phyloP scores from a whole-genome alignment of 768 basidiomycete species.

The Amanita rubescens region DNA sequence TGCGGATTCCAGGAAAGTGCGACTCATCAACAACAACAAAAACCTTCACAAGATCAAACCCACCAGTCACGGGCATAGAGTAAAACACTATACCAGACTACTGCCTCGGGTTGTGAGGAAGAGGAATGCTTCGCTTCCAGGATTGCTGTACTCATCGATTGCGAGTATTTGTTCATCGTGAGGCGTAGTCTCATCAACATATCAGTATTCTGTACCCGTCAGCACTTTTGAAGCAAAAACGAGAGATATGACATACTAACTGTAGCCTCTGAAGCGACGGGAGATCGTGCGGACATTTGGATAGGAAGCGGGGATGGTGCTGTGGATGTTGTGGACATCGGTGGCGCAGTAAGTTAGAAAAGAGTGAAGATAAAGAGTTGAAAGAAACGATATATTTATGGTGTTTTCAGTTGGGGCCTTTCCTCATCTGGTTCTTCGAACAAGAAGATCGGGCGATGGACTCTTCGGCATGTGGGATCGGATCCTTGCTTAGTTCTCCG shows the following conservation, averaged over 20 bases:
- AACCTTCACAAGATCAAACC: slow-evolving; percentile 12
- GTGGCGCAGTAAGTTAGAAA: no score
- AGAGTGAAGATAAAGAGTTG: no score
- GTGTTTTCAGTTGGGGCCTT: no score
- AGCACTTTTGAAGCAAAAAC: slow-evolving; percentile 4
- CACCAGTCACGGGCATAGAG: slow-evolving; percentile 96
- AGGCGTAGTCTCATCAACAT: slow-evolving; percentile 92
- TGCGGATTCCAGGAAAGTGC: slow-evolving; percentile 77
- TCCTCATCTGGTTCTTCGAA: no score
- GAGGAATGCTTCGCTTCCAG: slow-evolving; percentile 90
- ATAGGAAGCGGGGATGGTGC: no score
- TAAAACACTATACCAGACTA: slow-evolving; percentile 87
- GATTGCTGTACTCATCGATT: slow-evolving; percentile 97
- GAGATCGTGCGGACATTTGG: no score
- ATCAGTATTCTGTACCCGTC: slow-evolving; percentile 70
- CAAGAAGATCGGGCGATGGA: no score
- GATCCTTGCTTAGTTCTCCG: no score
- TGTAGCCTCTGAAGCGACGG: slow-evolving; percentile 80
- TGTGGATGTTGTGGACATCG: no score
- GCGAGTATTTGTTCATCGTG: slow-evolving; percentile 94
- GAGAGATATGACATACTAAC: slow-evolving; percentile 43
- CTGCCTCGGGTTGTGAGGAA: slow-evolving; percentile 97
- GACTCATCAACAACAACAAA: neutral
- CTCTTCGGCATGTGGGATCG: no score
- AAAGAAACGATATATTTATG: no score